Evolutionary conservation across 2,329 filamentous ascomycete genomes (phyloP), one percentile per base, ranked within the genome.

Genomic region (Paecilomyces sp.): DNA sequence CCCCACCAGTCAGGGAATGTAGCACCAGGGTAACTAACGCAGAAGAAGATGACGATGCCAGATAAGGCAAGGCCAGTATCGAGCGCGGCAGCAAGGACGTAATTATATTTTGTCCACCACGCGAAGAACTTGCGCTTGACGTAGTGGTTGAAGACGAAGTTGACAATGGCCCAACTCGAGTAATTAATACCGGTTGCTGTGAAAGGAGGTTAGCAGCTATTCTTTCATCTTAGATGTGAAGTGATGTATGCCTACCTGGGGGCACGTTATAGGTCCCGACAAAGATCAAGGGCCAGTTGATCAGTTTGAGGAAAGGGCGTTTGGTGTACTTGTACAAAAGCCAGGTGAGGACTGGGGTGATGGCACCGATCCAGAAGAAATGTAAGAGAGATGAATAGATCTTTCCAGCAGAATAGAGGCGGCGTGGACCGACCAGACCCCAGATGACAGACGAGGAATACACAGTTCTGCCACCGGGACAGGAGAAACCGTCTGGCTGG

Each of bases 131-230:
- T 81, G 41, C 83, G 84, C 71, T 87, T 86, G 68, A 95, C 83
- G 61, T 88, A 74, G 71, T 88, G 87, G 72, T 95, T 95, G 81
- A 96, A 96, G 52, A 91, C 66, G 73, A 88, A 95, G 36, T 75
- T 75, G 52, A 74, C 70, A 13, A 74, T 61, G 3, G 67, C 70
- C 70, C 70, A 72, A 58, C 68, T 70, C n/a, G 71, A 72, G 57
- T 72, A 73, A 55, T 72, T 73, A 54, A 74, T 71, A 28, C 69
- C 69, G 25, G 71, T 74, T 22, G 70, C 71, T 65, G 33, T 28
- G 41, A 18, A 18, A 47, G 2, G 41, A 11, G 8, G 9, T 47
- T 18, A 47, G 41, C 18, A n/a, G n/a, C 18, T 6, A 18, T 8
- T 18, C 18, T 9, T 15, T 18, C n/a, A 15, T 6, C 13, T 41